Evolutionary conservation across 371 early-diverging fungal species (phyloP).

Genomic region (Syncephalastrum sp.): DNA sequence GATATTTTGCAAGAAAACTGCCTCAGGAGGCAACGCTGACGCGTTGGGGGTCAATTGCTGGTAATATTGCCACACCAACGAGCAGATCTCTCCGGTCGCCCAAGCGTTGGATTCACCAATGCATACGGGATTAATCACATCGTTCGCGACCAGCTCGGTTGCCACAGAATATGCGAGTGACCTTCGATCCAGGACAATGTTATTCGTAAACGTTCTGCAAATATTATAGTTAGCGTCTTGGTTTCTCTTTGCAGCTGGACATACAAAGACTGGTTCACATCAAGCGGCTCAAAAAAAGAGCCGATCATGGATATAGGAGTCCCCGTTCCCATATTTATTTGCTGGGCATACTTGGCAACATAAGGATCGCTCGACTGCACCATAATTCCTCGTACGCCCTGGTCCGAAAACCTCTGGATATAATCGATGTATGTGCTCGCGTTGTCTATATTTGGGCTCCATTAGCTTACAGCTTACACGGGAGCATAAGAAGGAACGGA

Average conservation of each 20-base stretch:
- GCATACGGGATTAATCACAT: slow-evolving; percentile 17
- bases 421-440: not conserved
- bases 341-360: slow-evolving; percentile 7
- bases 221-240: not conserved
- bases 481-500: not conserved
- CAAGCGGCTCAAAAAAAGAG: slow-evolving; percentile 18
- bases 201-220: slow-evolving; percentile 9
- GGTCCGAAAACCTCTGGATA: slow-evolving; percentile 5
- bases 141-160: slow-evolving; percentile 8
- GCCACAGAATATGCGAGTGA: slow-evolving; percentile 19
- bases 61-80: slow-evolving; percentile 16
- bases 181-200: slow-evolving; percentile 16
- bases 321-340: slow-evolving; percentile 3
- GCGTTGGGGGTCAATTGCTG: not conserved
- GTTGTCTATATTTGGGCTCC: too few relatives aligned
- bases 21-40: not conserved
- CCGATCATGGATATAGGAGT: slow-evolving; percentile 11
- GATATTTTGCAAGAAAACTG: slow-evolving; percentile 18
- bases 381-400: slow-evolving; percentile 17
- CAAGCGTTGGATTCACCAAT: slow-evolving; percentile 12
- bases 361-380: slow-evolving; percentile 21
- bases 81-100: slow-evolving; percentile 10
- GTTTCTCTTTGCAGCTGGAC: not conserved
- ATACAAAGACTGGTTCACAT: slow-evolving; percentile 1
- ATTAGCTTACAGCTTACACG: too few relatives aligned